Evolutionary conservation across 345 rosid genomes (phyloP).

Genomic region (Eutrema japonicum): DNA sequence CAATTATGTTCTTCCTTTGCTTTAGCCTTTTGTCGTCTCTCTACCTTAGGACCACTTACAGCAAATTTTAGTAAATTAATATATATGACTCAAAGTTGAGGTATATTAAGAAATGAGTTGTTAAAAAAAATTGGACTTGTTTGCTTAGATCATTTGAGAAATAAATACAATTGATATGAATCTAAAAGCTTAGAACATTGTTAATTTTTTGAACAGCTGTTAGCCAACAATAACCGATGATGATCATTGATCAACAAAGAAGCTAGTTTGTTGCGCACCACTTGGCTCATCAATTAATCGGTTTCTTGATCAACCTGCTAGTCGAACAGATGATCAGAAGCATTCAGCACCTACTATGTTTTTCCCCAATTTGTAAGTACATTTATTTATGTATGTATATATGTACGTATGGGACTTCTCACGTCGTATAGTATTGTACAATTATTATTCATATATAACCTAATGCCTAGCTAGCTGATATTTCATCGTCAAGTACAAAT

Average conservation of each 20-base stretch:
- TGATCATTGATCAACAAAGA: not conserved
- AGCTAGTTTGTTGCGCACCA: not conserved
- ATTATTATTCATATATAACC: too few relatives aligned
- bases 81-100: slow-evolving; percentile 13
- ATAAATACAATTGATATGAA: not conserved
- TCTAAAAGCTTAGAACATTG: slow-evolving; percentile 24
- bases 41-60: slow-evolving; percentile 33
- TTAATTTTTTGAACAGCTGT: not conserved
- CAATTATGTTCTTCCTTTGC: slow-evolving; percentile 13
- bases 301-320: slow-evolving; percentile 13
- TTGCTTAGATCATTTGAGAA: not conserved
- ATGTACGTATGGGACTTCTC: not conserved
- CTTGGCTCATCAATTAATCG: not conserved
- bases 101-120: slow-evolving; percentile 22
- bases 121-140: not conserved
- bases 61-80: slow-evolving; percentile 6
- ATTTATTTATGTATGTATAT: not conserved
- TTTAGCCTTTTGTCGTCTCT: slow-evolving; percentile 26
- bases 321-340: slow-evolving; percentile 16
- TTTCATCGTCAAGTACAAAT: not conserved
- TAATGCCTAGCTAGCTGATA: too few relatives aligned
- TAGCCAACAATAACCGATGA: not conserved
- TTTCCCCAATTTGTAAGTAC: slow-evolving; percentile 25
- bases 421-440: not conserved
- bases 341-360: not conserved